Evolutionary conservation across 345 rosid genomes (phyloP), one percentile per base, ranked within the genome.

Genomic region (Gossypium bickii): DNA sequence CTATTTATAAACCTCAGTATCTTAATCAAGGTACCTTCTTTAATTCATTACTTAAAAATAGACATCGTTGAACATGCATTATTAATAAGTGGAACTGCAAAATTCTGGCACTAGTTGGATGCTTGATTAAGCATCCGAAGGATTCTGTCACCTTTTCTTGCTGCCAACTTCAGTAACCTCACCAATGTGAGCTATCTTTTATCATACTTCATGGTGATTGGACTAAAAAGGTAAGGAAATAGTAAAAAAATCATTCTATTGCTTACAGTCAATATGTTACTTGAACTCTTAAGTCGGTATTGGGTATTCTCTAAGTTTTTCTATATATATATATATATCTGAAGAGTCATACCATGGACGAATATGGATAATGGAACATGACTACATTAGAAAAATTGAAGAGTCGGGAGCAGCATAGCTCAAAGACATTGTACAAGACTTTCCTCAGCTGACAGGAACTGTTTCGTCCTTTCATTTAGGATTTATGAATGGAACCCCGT

Each of bases 1-100:
- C 89, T 51, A 69, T 84, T 17, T 81, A 73, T 59, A 85, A 74
- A 63, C 97, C 89, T 60, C 87, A 74, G 44, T 93, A 90, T 79
- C 81, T 76, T 64, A 91, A 91, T 83, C 87, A 81, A 85, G 97
- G 97, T 91, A 34, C 38, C 67, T 51, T 29, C 57, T 47, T 13
- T 20, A 71, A 63, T 70, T 77, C 72, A 27, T 17, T 48, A 27
- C 24, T 24, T 73, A 60, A 73, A 4, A 58, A 7, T 57, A 34
- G 4, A 24, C 13, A 48, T 56, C 20, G 34, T 8, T 6, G 38
- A 48, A 24, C 65, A 55, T 15, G 61, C 65, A 41, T 60, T 34
- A 59, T 59, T 24, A 24, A 25, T 15, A 18, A 20, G 44, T 44
- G 63, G 44, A 47, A 18, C 16, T 55, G 12, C 52, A 71, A 63